Conservation (phyloP, 148 eudicot species). For the Polygonum aviculare region DNA sequence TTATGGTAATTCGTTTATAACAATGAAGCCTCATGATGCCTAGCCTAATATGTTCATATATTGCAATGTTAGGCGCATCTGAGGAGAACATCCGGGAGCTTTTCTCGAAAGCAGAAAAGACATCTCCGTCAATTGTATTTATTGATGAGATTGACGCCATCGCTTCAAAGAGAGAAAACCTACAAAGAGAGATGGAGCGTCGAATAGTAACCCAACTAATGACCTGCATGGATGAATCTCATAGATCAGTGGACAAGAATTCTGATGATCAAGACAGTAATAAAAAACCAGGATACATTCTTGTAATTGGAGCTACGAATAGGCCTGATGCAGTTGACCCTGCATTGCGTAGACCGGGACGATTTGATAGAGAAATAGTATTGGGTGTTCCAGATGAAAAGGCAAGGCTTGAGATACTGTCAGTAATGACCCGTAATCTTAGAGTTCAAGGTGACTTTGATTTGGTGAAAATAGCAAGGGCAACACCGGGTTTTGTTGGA, state of each 20-base stretch:
- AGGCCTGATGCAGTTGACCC: conserved; percentile 85
- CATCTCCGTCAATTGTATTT: conserved; percentile 93
- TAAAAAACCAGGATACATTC: conserved; percentile 41
- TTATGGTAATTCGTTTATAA: neutral
- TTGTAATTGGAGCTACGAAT: conserved; percentile 91
- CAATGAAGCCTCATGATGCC: neutral
- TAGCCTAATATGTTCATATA: neutral
- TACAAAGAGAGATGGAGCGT: conserved; percentile 80
- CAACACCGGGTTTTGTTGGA: conserved; percentile 91
- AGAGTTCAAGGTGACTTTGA: conserved; percentile 72
- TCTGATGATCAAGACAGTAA: conserved; percentile 26
- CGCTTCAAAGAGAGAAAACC: conserved; percentile 86
- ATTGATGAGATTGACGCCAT: conserved; percentile 98
- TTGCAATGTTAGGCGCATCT: conserved; percentile 55
- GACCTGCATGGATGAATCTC: conserved; percentile 90
- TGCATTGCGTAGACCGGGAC: conserved; percentile 84
- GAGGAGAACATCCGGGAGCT: conserved; percentile 81
- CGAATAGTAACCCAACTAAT: conserved; percentile 88
- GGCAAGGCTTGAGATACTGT: conserved; percentile 75
- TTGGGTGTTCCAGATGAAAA: conserved; percentile 84
- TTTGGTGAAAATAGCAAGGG: conserved; percentile 64
- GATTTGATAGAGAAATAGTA: conserved; percentile 72
- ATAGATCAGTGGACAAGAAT: conserved; percentile 21
- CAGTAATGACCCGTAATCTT: conserved; percentile 44
- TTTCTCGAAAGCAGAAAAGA: conserved; percentile 73